Evolutionary conservation across 208 protist species (phyloP), one percentile per base, ranked within the genome.

Genomic region (Phytomonas serpens): DNA sequence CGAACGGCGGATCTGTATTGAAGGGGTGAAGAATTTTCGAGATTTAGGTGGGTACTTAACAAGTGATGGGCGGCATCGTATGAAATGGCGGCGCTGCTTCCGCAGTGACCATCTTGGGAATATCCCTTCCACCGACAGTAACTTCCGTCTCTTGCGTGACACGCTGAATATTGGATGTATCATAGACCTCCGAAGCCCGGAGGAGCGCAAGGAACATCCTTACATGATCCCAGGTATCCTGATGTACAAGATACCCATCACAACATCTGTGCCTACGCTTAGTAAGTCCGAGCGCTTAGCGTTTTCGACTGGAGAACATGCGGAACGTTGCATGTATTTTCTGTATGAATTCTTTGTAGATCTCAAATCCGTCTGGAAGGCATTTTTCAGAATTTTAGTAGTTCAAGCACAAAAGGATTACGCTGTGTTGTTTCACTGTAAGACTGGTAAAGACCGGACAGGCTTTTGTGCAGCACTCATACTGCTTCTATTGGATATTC

Each of bases 391-490:
- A 4, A 40, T 77, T 29, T 36, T 76, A 5, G 27, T 67, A 9
- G 67, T 72, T 33, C 6, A 4, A 11, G 47, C 47, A 37, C 61
- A 71, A 34, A 62, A 69, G 4, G 61, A 64, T 61, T 62, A 71
- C 61, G 68, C 74, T 11, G 65, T 90, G 23, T 47, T 87, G 0
- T 86, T 87, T 23, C 77, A 86, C 76, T 86, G 85, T 75, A 84
- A 82, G 23, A 80, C 85, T 1, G 85, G 85, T 47, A 90, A 87
- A 67, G 85, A 86, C 69, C 72, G 78, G 10, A 90, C 85, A 3
- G 82, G 80, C 0, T 67, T 75, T 13, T 75, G 69, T 63, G 75
- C 79, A 7, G 78, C 80, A 19, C 64, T 86, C 33, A 32, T 90
- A 0, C 78, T 87, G 34, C 67, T 71, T 30, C 3, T 77, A 3